Evolutionary conservation across 1,284 basidiomycete species (phyloP).

Genomic region (Cystobasidium pallidum): DNA sequence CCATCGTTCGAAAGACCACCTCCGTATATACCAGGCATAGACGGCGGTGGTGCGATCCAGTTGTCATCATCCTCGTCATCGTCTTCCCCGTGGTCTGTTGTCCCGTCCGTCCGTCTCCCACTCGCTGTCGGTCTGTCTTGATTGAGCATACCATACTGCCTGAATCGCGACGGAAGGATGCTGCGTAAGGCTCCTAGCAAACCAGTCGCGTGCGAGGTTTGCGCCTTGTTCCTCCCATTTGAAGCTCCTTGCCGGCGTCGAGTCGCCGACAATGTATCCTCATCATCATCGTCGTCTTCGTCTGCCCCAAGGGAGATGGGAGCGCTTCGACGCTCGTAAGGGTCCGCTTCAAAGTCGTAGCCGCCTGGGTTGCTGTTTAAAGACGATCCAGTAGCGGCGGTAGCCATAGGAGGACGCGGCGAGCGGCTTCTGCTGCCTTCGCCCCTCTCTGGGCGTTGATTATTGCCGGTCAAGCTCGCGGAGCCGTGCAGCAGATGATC

Average conservation of each 20-base stretch:
- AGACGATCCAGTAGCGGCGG: constrained; percentile 4
- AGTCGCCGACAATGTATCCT: background rate
- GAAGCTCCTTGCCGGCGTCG: background rate
- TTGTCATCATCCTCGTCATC: constrained; percentile 41
- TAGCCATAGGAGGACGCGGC: constrained; percentile 18
- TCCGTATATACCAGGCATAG: constrained; percentile 58
- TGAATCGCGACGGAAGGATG: constrained; percentile 44
- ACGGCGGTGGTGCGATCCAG: constrained; percentile 33
- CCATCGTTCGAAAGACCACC: constrained; percentile 87
- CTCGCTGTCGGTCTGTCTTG: constrained; percentile 16
- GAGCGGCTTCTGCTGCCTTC: constrained; percentile 43
- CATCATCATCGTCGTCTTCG: constrained; percentile 10
- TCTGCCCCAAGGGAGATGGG: constrained; percentile 18
- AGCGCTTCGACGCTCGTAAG: constrained; percentile 58
- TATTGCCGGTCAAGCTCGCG: background rate
- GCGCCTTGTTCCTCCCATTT: too few relatives aligned
- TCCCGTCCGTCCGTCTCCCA: constrained; percentile 31
- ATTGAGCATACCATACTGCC: constrained; percentile 27
- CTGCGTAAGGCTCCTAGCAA: constrained; percentile 31
- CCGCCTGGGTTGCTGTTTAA: constrained; percentile 57
- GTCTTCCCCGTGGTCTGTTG: constrained; percentile 39
- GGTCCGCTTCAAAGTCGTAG: constrained; percentile 83
- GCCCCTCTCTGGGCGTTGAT: background rate
- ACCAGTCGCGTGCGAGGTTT: background rate
- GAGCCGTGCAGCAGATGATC: constrained; percentile 14